phyloP scores from a whole-genome alignment of 805 yeast genomes.

The Zygosaccharomyces siamensis region DNA sequence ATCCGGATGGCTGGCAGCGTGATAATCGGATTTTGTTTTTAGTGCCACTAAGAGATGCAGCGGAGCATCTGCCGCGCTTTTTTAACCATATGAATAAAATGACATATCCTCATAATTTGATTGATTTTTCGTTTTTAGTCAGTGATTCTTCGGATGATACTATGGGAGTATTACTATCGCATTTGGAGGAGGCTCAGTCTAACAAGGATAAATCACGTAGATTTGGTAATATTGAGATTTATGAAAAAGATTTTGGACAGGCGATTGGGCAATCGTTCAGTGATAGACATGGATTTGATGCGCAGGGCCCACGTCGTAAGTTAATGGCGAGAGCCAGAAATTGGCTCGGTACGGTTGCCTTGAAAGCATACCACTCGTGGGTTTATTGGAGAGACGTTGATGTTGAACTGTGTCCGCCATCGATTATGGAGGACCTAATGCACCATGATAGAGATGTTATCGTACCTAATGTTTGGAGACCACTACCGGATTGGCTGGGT shows the following conservation, averaged over 20 bases:
- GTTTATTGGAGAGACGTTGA: slow-evolving; percentile 98
- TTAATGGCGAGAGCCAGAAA: slow-evolving; percentile 94
- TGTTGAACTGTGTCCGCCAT: slow-evolving; percentile 83
- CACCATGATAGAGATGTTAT: slow-evolving; percentile 85
- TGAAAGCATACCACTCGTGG: slow-evolving; percentile 90
- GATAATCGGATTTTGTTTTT: slow-evolving; percentile 77
- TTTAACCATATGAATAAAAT: slow-evolving; percentile 74
- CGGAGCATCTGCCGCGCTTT: slow-evolving; percentile 83
- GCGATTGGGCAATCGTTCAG: slow-evolving; percentile 87
- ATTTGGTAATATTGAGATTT: slow-evolving; percentile 83
- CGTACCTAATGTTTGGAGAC: slow-evolving; percentile 93
- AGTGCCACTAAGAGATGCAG: slow-evolving; percentile 91
- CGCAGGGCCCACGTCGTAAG: slow-evolving; percentile 92
- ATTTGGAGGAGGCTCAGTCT: slow-evolving; percentile 59
- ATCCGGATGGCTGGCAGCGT: slow-evolving; percentile 71
- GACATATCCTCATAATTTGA: slow-evolving; percentile 81
- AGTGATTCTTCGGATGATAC: slow-evolving; percentile 90
- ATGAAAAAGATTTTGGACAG: slow-evolving; percentile 90
- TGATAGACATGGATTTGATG: slow-evolving; percentile 92
- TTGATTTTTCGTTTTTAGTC: slow-evolving; percentile 80
- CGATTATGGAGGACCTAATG: slow-evolving; percentile 88
- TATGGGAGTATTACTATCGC: slow-evolving; percentile 56
- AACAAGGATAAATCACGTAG: slow-evolving; percentile 56
- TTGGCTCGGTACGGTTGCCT: slow-evolving; percentile 83
- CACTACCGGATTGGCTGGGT: slow-evolving; percentile 80